A percentile compares a stretch with the other conserved stretches of the same genome.
phyloP scores from a whole-genome alignment of 192 early-diverging fungal species.

The Podochytrium sp. region DNA sequence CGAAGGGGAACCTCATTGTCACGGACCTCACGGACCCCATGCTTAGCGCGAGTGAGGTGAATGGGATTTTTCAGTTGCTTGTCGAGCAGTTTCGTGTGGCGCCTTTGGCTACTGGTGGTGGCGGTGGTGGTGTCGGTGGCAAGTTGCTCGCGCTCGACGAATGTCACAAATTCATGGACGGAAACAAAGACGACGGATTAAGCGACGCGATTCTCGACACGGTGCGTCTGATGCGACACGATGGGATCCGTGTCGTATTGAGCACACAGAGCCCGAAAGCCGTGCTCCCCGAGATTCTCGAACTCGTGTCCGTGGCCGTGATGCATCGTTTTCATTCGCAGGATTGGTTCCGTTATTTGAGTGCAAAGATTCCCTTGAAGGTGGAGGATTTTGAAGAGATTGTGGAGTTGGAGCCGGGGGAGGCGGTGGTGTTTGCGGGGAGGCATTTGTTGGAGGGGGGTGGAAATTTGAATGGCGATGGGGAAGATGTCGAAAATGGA shows the following conservation, averaged over 20 bases:
- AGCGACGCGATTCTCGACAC: constrained; percentile 27
- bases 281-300: constrained; percentile 39
- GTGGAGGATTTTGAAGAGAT: constrained; percentile 27
- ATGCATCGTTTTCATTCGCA: constrained; percentile 39
- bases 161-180: constrained; percentile 40
- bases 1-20: constrained; percentile 17
- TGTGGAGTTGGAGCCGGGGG: constrained; percentile 35
- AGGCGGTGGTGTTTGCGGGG: constrained; percentile 35
- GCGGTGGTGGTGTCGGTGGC: too few relatives aligned
- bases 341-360: constrained; percentile 42
- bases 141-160: constrained; percentile 44
- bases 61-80: constrained; percentile 41
- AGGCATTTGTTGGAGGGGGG: constrained; percentile 7
- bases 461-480: background rate
- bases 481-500: too few relatives aligned
- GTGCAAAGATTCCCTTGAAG: constrained; percentile 23
- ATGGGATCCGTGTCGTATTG: constrained; percentile 37
- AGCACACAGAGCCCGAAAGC: constrained; percentile 34
- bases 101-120: constrained; percentile 2
- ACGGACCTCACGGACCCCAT: constrained; percentile 34
- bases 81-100: constrained; percentile 31
- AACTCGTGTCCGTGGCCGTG: constrained; percentile 29
- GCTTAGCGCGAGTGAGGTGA: constrained; percentile 28
- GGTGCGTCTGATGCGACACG: constrained; percentile 41
- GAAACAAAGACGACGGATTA: constrained; percentile 22